Conservation (phyloP, 2,329 filamentous ascomycete species). For the Cordyceps cateniannulata region DNA sequence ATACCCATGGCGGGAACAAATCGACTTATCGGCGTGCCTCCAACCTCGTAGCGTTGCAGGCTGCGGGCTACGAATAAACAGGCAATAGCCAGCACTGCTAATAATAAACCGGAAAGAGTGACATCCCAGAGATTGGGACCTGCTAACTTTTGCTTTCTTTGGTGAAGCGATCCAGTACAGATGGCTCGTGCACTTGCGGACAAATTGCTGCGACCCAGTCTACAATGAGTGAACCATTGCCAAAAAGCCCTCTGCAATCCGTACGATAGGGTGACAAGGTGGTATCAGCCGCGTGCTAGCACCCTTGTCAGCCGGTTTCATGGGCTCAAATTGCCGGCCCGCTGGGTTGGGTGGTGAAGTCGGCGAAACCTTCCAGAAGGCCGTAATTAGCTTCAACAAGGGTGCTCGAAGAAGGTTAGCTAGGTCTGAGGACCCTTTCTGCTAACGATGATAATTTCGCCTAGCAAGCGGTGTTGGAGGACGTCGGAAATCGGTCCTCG, state of each 20-base stretch:
- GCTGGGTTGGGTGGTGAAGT: slow-evolving; percentile 11
- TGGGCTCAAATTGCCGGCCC: slow-evolving; percentile 13
- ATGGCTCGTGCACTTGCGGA: background rate
- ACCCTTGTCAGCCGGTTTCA: slow-evolving; percentile 1
- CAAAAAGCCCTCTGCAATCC: too few species aligned
- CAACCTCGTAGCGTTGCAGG: background rate
- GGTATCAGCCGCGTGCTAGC: background rate
- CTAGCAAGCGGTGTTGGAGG: background rate
- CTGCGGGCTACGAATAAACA: too few species aligned
- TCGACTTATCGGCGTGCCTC: background rate
- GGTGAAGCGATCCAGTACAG: background rate
- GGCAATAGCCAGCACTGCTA: background rate
- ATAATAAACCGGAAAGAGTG: background rate
- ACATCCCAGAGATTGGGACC: background rate
- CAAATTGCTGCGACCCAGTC: slow-evolving; percentile 2
- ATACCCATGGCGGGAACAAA: slow-evolving; percentile 4
- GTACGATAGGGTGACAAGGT: too few species aligned
- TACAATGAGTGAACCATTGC: background rate
- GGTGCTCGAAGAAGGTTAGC: slow-evolving; percentile 2
- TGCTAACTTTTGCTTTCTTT: background rate
- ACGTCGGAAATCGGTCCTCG: background rate
- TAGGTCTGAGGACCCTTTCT: background rate
- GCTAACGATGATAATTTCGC: background rate
- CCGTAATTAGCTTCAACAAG: slow-evolving; percentile 11
- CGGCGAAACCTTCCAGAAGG: slow-evolving; percentile 18